phyloP scores from a whole-genome alignment of 2,329 filamentous ascomycete genomes.

The Colletotrichum filicis region DNA sequence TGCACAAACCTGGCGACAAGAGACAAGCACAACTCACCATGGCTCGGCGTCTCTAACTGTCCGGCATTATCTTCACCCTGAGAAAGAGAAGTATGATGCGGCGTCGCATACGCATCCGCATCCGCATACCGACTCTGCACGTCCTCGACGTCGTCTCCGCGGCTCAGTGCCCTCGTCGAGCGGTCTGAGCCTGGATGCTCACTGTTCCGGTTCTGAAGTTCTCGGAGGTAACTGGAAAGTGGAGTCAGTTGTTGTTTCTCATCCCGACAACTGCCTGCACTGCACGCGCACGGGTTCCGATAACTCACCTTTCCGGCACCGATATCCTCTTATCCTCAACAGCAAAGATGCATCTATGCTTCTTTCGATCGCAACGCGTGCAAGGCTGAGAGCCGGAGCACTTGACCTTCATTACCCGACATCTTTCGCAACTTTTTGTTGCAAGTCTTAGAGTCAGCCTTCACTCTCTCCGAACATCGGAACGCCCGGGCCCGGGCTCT shows the following conservation, averaged over 20 bases:
- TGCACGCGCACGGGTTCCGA: background rate
- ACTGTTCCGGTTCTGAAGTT: constrained; percentile 31
- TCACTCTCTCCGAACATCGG: background rate
- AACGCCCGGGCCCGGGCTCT: background rate
- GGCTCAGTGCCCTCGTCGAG: constrained; percentile 6
- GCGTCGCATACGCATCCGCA: constrained; percentile 14
- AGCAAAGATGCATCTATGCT: constrained; percentile 37
- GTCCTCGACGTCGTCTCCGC: background rate
- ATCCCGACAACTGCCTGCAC: background rate
- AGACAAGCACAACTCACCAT: background rate
- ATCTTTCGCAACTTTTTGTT: constrained; percentile 43
- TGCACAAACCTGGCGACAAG: background rate
- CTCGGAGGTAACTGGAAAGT: constrained; percentile 29
- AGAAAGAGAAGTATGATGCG: background rate
- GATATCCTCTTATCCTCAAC: constrained; percentile 38
- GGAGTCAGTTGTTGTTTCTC: background rate
- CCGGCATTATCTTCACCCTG: background rate
- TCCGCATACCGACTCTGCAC: constrained; percentile 2
- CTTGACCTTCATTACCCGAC: constrained; percentile 40
- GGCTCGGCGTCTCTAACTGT: constrained; percentile 20
- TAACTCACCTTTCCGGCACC: constrained; percentile 38
- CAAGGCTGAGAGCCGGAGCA: constrained; percentile 39
- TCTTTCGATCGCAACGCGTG: constrained; percentile 37
- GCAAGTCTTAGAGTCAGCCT: constrained; percentile 16
- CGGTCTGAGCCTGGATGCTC: constrained; percentile 17